Percentiles rank a stretch among this genome's conserved stretches.
Evolutionary conservation across 2,329 filamentous ascomycete genomes (phyloP).

Genomic region (Amphichorda felina): DNA sequence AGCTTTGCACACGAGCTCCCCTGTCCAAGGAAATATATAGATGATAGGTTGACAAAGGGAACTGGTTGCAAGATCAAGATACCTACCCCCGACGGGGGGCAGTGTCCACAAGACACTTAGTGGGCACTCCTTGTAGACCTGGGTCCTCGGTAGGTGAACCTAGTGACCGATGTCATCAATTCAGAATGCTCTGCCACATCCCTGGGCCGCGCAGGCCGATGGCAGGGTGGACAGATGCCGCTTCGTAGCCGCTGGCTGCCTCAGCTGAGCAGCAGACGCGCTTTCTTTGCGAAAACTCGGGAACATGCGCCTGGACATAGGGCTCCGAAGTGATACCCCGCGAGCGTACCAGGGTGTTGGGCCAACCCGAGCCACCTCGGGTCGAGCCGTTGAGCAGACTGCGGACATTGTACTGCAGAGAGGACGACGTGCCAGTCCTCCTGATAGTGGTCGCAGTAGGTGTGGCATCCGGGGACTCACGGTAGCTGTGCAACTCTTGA

Average conservation of each 20-base stretch:
- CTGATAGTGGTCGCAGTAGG: constrained; percentile 15
- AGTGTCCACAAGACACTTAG: no score
- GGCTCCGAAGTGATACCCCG: constrained; percentile 12
- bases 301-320: constrained; percentile 7
- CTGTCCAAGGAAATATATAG: no score
- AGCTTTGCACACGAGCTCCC: no score
- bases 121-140: no score
- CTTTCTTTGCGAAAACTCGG: constrained; percentile 41
- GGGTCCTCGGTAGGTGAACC: no score
- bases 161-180: no score
- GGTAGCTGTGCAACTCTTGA: constrained; percentile 48
- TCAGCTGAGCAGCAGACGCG: constrained; percentile 56
- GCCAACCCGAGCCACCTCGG: constrained; percentile 17
- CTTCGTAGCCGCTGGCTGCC: constrained; percentile 33
- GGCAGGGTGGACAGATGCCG: constrained; percentile 30
- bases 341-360: constrained; percentile 25
- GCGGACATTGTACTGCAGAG: constrained; percentile 57
- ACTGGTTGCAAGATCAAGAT: no score
- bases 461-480: constrained; percentile 9
- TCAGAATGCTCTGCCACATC: constrained; percentile 7
- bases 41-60: no score
- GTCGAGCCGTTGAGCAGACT: constrained; percentile 38
- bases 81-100: no score
- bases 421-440: constrained; percentile 46
- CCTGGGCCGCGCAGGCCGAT: constrained; percentile 5